Evolutionary conservation across 2,329 filamentous ascomycete genomes (phyloP), one percentile per base, ranked within the genome.

Genomic region (Pseudocercospora ulei): DNA sequence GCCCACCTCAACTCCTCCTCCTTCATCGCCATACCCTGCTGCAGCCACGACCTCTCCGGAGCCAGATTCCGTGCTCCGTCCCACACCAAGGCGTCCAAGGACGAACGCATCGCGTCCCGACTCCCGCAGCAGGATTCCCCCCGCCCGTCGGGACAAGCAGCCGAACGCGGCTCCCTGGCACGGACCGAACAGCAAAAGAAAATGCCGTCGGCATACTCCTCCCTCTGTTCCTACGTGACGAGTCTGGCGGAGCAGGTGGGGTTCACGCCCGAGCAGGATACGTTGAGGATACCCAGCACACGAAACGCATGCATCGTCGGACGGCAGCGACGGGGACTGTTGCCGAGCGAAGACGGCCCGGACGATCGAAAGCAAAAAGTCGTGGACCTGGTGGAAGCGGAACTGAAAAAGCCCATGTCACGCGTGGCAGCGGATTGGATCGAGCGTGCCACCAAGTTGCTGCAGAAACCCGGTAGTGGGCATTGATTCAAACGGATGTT

Each of bases 1-100:
- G 87, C 84, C 1, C 74, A 76, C 4, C 65, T 85, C 1, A 86
- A 80, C 0, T 65, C 73, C 2, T 81, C 80, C 7, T 81, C 86
- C 0, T 98, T 95, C 61, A 76, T 98, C 46, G 82, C 83, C 51
- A 94, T 98, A 28, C 90, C 90, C 1, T 98, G 90, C 65, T 98
- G 90, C 65, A 93, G 84, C 48, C 86, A 96, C 64, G 73, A 81
- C 42, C 75, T 98, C 2, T 76, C 78, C 0, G 90, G 90, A 1
- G 73, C 75, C 2, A 61, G 67, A 43, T 90, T 80, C 58, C 77
- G 90, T 11, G 80, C 82, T 4, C 67, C 59, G 3, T 42, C 41
- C 5, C 41, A 41, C 3, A 47, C 44, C 1, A 45, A 45, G 24
- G 41, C 29, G 4, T 33, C 38, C 3, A 41, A 43, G 23, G 36